Evolutionary conservation across 2,329 filamentous ascomycete genomes (phyloP), one percentile per base, ranked within the genome.

Genomic region (Fusarium sp.): DNA sequence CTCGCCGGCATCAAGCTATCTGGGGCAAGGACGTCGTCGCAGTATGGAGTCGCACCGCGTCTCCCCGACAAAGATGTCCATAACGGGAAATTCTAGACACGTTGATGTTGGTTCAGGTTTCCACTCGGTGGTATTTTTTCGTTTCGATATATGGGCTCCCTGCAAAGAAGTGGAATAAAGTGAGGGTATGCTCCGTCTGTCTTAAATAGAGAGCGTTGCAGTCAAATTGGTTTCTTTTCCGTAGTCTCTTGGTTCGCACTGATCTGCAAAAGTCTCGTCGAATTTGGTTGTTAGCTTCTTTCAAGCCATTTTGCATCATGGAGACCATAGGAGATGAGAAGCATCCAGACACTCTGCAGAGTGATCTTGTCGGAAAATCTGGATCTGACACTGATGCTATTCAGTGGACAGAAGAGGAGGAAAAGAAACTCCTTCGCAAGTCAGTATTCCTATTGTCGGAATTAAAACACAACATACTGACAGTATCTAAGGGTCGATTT

Each of bases 401-500:
- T 74, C 39, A 67, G 24, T 78, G 76, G 77, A 70, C 73, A 0
- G 65, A 72, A 1, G 76, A 80, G 43, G 78, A 80, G 45, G 77
- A 79, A 52, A 71, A 72, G 41, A 70, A 18, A 22, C 64, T 79
- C 8, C 67, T 79, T n/a, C 68, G 75, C n/a, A 78, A 77, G 78
- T 80, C 57, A 63, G 70, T 56, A 18, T 18, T 27, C 7, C 6
- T 14, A 45, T 65, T 10, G 37, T 37, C n/a, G 18, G 6, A 4
- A 35, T 58, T 35, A 27, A 39, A 31, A 13, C 18, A 29, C 4
- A 7, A 2, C 22, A 41, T 39, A n/a, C 31, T 45, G 31, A 43
- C 18, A n/a, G 29, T 37, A 20, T 9, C 6, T 3, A 60, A 88
- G 85, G 74, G 80, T 85, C 5, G 86, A 87, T 65, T 68, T 81